These are phyloP conservation scores for Daldinia childiae DNA, from an alignment of 495 filamentous ascomycete species.

Conservation along the genomic window DNA sequence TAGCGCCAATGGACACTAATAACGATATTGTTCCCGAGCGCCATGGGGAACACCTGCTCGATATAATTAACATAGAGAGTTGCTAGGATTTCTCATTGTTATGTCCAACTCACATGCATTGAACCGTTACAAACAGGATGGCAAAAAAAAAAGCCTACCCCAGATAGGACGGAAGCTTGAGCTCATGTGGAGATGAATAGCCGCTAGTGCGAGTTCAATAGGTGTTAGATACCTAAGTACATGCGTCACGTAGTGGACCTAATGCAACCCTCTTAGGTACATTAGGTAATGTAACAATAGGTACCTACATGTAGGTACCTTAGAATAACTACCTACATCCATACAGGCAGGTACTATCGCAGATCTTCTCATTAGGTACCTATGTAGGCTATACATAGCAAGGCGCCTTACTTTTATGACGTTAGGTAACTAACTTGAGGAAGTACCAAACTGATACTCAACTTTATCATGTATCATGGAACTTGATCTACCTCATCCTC, in stretches of 20 bases:
- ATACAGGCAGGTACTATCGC: conserved; percentile 5
- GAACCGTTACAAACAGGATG: not conserved
- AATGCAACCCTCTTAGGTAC: too few relatives aligned
- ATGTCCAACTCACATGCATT: not conserved
- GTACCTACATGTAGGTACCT: too few relatives aligned
- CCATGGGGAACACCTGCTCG: conserved; percentile 7
- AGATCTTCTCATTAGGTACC: conserved; percentile 5
- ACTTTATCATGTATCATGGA: not conserved
- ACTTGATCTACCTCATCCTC: not conserved
- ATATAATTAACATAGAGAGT: conserved; percentile 6
- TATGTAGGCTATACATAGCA: too few relatives aligned
- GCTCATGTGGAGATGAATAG: not conserved
- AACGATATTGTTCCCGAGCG: not conserved
- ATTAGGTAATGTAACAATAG: too few relatives aligned
- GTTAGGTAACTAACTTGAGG: not conserved
- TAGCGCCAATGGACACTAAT: conserved; percentile 20
- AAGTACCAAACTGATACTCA: not conserved
- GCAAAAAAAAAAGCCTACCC: not conserved
- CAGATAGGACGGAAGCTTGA: not conserved
- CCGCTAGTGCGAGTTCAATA: not conserved
- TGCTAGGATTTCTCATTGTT: not conserved
- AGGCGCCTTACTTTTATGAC: conserved; percentile 11
- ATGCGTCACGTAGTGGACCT: too few relatives aligned
- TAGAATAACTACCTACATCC: not conserved
- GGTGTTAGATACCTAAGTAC: too few relatives aligned